A percentile compares a stretch with the other conserved stretches of the same genome.
phyloP scores from a whole-genome alignment of 73 alveolate genomes.

The Tetrahymena thermophila region DNA sequence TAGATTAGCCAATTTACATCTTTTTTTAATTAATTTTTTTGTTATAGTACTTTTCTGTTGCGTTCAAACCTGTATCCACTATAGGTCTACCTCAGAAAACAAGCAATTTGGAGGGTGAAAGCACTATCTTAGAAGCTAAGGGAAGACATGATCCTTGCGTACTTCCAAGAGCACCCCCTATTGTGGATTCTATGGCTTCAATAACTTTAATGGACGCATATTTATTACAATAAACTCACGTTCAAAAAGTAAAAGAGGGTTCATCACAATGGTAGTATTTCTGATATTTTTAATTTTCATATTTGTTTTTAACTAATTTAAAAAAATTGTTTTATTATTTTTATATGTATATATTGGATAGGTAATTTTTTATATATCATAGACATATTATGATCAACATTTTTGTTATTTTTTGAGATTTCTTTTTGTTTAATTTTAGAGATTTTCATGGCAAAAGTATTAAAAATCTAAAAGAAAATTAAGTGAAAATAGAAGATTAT shows the following conservation, averaged over 20 bases:
- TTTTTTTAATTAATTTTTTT: background rate
- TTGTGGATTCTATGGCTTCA: conserved; percentile 79
- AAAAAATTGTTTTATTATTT: too few relatives aligned
- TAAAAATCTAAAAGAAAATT: too few relatives aligned
- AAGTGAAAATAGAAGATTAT: too few relatives aligned
- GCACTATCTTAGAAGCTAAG: conserved; percentile 54
- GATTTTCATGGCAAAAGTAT: too few relatives aligned
- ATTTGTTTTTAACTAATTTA: too few relatives aligned
- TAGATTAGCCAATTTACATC: background rate
- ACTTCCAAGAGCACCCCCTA: conserved; percentile 79
- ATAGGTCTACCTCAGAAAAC: conserved; percentile 53
- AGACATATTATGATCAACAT: too few relatives aligned
- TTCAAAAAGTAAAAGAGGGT: background rate
- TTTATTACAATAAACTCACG: background rate
- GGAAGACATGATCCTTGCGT: conserved; percentile 91
- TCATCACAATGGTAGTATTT: background rate
- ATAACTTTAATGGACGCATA: conserved; percentile 43
- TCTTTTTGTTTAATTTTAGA: too few relatives aligned
- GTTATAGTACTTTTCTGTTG: conserved; percentile 54
- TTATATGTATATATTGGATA: too few relatives aligned
- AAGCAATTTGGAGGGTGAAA: conserved; percentile 60
- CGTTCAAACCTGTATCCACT: conserved; percentile 84
- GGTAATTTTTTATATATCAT: too few relatives aligned
- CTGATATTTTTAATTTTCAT: background rate
- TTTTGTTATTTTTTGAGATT: too few relatives aligned